Evolutionary conservation across 129 eudicot species (phyloP), one percentile per base, ranked within the genome.

Genomic region (Flaveria brownii): DNA sequence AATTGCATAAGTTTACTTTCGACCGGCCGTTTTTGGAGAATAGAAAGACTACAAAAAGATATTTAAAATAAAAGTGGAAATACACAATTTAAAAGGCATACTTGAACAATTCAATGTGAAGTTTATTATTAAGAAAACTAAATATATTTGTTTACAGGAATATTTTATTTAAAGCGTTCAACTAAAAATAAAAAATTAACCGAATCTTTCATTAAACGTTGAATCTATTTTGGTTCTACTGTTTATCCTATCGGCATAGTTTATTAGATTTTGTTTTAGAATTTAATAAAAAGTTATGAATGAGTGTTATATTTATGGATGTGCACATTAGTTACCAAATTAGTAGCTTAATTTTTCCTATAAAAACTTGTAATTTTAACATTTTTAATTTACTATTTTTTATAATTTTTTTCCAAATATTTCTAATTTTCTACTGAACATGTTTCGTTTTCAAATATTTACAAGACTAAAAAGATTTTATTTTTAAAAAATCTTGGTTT

Each of bases 21-120:
- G 18, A 57, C 64, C 64, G 64, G 33, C 16, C 63, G 9, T 22
- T 57, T 57, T 59, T 1, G 65, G 65, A 14, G 65, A 59, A 59
- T 17, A 22, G 65, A 22, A 59, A 18, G 65, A 30, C 36, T 30
- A 22, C 11, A 59, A 11, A 59, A 15, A 18, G 2, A 22, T 59
- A 59, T 2, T 20, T 17, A 22, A 20, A 23, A 59, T 22, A 59
- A 1, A 59, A 59, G 36, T 20, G 11, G 33, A 22, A 22, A 59
- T 9, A 11, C 20, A 9, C 65, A 23, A 59, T 59, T 59, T 59
- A 11, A 57, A 59, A 23, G 23, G 22, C 33, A 59, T 57, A 56
- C 62, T 17, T 56, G 62, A 18, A 56, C 62, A 22, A 59, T 59
- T 59, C 65, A 59, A 59, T 11, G 16, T 59, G 36, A 59, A 59